Conservation (phyloP, 163 green algal species). For the Volvox carteri region DNA sequence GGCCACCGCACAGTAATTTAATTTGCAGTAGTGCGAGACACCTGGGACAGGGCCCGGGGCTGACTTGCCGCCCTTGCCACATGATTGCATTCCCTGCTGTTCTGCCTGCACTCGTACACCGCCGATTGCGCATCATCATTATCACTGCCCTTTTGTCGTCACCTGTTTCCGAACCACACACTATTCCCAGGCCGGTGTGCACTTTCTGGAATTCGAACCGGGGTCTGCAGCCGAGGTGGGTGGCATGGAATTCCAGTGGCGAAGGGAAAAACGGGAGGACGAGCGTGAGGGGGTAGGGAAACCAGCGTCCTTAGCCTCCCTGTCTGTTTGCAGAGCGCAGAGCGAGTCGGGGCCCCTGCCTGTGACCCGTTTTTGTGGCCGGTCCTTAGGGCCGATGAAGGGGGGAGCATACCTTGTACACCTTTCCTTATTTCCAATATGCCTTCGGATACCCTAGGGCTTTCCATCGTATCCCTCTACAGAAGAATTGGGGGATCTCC, state of each 20-base stretch:
- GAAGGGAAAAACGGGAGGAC: too few species aligned
- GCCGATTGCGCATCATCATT: background rate
- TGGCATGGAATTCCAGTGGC: background rate
- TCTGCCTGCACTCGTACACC: too few species aligned
- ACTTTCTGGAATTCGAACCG: constrained; percentile 35
- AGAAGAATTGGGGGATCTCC: too few species aligned
- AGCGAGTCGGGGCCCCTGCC: background rate
- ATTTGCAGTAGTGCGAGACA: background rate
- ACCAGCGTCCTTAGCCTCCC: background rate
- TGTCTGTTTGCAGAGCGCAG: background rate
- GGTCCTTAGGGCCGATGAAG: too few species aligned
- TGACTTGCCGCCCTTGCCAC: background rate
- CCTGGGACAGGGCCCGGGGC: background rate
- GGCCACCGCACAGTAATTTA: too few species aligned
- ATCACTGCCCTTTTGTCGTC: background rate
- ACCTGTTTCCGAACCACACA: background rate
- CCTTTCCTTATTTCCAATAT: too few species aligned
- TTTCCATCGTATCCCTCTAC: too few species aligned
- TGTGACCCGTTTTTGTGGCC: background rate
- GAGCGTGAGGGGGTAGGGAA: too few species aligned
- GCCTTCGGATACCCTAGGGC: too few species aligned
- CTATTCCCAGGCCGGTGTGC: constrained; percentile 15
- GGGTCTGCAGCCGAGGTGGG: constrained; percentile 12
- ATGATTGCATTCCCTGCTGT: too few species aligned
- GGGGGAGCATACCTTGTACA: too few species aligned